Percentiles rank a stretch among this genome's conserved stretches.
phyloP scores from a whole-genome alignment of 139 green algal genomes.

The Chlamydomonas schloesseri region DNA sequence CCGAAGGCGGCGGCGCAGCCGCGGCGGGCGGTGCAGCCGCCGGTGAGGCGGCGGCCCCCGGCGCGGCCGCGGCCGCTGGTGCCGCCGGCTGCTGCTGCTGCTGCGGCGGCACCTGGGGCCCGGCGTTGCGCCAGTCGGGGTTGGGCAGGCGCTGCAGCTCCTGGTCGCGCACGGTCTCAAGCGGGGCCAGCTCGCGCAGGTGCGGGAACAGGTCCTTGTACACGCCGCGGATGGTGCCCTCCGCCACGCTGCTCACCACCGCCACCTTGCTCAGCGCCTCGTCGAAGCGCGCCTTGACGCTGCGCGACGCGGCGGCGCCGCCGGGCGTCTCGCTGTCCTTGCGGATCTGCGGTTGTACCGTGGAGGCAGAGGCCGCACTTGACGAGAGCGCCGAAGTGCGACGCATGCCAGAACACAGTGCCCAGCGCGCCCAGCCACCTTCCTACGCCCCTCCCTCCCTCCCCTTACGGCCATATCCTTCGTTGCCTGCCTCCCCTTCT shows the following conservation, averaged over 20 bases:
- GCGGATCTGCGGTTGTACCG: neutral
- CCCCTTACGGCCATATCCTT: too few relatives aligned
- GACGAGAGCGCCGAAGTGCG: too few relatives aligned
- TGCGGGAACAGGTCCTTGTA: constrained; percentile 61
- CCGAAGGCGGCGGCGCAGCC: too few relatives aligned
- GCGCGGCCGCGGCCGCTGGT: too few relatives aligned
- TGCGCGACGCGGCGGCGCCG: neutral
- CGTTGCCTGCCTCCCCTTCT: too few relatives aligned
- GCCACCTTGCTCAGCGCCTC: constrained; percentile 57
- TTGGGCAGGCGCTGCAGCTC: constrained; percentile 39
- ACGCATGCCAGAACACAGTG: too few relatives aligned
- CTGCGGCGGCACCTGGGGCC: neutral
- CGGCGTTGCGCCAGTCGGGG: constrained; percentile 3
- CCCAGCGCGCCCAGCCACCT: too few relatives aligned
- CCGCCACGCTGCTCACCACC: constrained; percentile 63
- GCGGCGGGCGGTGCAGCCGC: too few relatives aligned
- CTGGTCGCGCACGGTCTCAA: neutral
- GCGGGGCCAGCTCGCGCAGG: constrained; percentile 34
- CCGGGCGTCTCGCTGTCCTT: neutral
- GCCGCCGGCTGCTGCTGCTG: neutral
- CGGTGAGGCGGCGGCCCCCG: too few relatives aligned
- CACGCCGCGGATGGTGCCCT: constrained; percentile 70
- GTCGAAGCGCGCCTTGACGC: neutral
- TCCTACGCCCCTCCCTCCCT: too few relatives aligned
- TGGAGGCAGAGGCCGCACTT: too few relatives aligned